Conservation (phyloP, 2,329 filamentous ascomycete species). For the Phyllosticta citriasiana region DNA sequence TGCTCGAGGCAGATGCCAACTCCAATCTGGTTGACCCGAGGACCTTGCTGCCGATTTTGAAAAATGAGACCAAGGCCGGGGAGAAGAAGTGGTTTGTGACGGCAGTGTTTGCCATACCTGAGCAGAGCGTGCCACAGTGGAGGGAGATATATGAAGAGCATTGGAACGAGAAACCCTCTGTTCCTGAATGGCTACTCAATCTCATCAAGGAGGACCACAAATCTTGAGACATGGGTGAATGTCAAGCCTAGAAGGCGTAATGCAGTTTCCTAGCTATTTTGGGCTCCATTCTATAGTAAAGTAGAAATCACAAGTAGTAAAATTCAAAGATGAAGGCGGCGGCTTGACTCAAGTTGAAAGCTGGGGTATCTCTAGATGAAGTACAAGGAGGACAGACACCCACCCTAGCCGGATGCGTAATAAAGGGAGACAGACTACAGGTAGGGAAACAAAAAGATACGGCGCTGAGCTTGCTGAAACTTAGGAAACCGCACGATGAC, state of each 20-base stretch:
- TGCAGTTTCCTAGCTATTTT: background rate
- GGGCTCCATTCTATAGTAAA: background rate
- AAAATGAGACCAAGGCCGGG: slow-evolving; percentile 49
- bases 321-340: background rate
- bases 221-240: too few relatives aligned
- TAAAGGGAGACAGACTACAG: background rate
- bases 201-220: slow-evolving; percentile 6
- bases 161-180: slow-evolving; percentile 24
- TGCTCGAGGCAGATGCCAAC: slow-evolving; percentile 70
- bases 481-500: slow-evolving; percentile 3
- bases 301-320: background rate
- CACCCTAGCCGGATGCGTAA: slow-evolving; percentile 10
- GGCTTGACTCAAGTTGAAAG: slow-evolving; percentile 11
- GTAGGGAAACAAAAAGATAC: background rate
- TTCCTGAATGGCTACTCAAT: slow-evolving; percentile 19
- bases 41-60: slow-evolving; percentile 61
- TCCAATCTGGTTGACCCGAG: slow-evolving; percentile 65
- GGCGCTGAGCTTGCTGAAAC: slow-evolving; percentile 4
- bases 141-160: slow-evolving; percentile 12
- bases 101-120: slow-evolving; percentile 60
- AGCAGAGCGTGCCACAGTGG: slow-evolving; percentile 5
- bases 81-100: slow-evolving; percentile 57
- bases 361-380: slow-evolving; percentile 12
- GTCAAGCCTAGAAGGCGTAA: background rate
- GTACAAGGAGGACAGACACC: slow-evolving; percentile 10